These are phyloP conservation scores for Heterobasidion parviporum DNA, from an alignment of 1,284 basidiomycete species.

Conservation along the genomic window DNA sequence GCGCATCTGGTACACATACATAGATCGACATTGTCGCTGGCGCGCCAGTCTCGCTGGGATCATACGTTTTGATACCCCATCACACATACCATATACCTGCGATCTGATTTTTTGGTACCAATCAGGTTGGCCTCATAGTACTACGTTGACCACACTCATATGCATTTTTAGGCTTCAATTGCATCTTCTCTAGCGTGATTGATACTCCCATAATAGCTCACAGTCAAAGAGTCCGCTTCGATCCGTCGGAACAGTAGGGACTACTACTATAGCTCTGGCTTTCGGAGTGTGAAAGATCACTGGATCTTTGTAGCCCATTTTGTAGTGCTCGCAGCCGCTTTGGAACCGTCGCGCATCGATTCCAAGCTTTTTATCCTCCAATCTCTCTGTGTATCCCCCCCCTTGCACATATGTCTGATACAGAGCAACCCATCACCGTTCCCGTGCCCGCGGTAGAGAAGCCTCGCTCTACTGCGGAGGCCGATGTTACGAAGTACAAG, in stretches of 20 bases:
- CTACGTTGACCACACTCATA: too few relatives aligned
- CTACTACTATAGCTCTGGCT: not conserved
- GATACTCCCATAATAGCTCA: too few relatives aligned
- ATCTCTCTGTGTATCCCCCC: not conserved
- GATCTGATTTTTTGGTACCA: not conserved
- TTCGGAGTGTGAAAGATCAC: not conserved
- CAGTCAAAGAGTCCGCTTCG: too few relatives aligned
- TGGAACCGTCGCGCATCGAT: not conserved
- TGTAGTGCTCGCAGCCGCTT: not conserved
- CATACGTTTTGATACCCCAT: not conserved
- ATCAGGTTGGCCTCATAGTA: too few relatives aligned
- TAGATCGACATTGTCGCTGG: not conserved
- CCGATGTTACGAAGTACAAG: constrained; percentile 81
- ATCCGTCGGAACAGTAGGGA: too few relatives aligned
- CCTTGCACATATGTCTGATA: constrained; percentile 44
- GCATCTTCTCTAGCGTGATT: too few relatives aligned
- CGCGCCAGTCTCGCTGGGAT: not conserved
- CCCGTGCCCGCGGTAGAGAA: constrained; percentile 19
- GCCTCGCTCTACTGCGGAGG: constrained; percentile 47
- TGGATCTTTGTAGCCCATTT: too few relatives aligned
- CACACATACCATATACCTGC: not conserved
- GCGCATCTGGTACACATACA: not conserved
- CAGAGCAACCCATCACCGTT: constrained; percentile 23
- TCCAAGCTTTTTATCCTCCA: not conserved
- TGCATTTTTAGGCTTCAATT: too few relatives aligned